Base-by-base conservation (phyloP, 2,329 filamentous ascomycete genomes). In the Scopulariopsis brevicaulis region DNA sequence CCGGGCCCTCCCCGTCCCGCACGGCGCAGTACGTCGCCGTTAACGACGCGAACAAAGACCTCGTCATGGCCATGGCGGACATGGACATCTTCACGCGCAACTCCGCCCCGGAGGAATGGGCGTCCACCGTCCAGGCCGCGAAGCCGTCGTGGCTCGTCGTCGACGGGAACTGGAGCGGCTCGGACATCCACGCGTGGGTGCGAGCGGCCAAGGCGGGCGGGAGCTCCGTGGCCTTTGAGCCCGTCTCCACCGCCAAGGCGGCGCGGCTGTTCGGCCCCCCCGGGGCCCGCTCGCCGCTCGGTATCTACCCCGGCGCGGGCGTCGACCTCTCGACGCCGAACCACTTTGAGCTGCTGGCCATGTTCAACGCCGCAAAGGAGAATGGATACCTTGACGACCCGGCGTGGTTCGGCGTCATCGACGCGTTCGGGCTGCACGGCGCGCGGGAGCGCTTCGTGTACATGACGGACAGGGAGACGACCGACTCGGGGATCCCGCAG, bases 61-160 rank as follows among this genome's bases (percentile, higher is more conserved):
- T 99, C 2, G 79, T 92, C n/a, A 72, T 96, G 62, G 93, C 91
- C 53, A 96, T 96, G 90, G 92, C 93, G 4, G 94, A 97, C 68
- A 96, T 97, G 91, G 82, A 78, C 58, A 93, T 96, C 64, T 82
- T 96, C 54, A 79, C 84, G n/a, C 67, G 72, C 18, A 73, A 79
- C 60, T 74, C 76, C 0, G 79, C 81, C 61, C 70, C 77, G 0
- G 68, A 75, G 10, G 73, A 79, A 62, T 90, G 86, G 85, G 77
- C 79, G 55, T 77, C 82, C 1, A 74, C 82, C 32, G 72, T 90
- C 8, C 69, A 73, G 14, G 70, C 74, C 3, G 74, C 78, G 14
- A 77, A 75, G 64, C 89, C 85, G n/a, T 82, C 81, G 61, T 94
- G 89, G 83, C 76, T 94, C 32, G 85, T 96, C 6, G 78, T 95